Evolutionary conservation across 1,284 basidiomycete genomes (phyloP), one percentile per base, ranked within the genome.

Genomic region (Rhodotorula sp.): DNA sequence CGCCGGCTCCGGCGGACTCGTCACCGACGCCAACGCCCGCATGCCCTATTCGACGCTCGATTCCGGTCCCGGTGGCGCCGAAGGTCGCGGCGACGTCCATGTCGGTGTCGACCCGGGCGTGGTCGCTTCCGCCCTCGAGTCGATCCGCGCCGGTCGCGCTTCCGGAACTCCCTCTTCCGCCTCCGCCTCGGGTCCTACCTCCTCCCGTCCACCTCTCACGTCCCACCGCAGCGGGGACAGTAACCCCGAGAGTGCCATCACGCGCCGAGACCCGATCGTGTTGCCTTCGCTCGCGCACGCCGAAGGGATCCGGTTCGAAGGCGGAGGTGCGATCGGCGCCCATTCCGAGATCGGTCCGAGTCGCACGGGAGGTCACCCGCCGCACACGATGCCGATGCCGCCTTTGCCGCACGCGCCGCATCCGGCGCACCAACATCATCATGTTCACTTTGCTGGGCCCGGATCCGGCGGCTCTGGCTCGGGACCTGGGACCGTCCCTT

Each of bases 401-500:
- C 56, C 56, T 24, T 24, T 37, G 30, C 60, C 60, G 49, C 60
- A 62, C 51, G 15, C n/a, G 18, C 51, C 37, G 17, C 60, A 53
- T 26, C 18, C 42, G n/a, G 42, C 37, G 33, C 61, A 62, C 37
- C 37, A 37, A 24, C 62, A 62, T 15, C 58, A 60, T 20, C 49
- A 62, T 44, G 54, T 56, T 17, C 62, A 64, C 54, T 64, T 64
- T 30, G 18, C 61, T 69, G 6, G 71, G 81, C 3, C 73, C 74
- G 74, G 45, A 33, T 65, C 26, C 81, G 29, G 48, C 74, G 74
- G 45, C 33, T 65, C 26, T 81, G 29, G 48, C 3, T 26, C 20
- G 2, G 49, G 42, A 37, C 20, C 30, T 6, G 57, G 48, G 15
- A 30, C 4, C 17, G 46, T 30, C n/a, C 24, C 44, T 14, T 42